A percentile compares a stretch with the other conserved stretches of the same genome.
Conservation (phyloP, 352 stramenopile genomes). For the Globisporangium emineosum region DNA sequence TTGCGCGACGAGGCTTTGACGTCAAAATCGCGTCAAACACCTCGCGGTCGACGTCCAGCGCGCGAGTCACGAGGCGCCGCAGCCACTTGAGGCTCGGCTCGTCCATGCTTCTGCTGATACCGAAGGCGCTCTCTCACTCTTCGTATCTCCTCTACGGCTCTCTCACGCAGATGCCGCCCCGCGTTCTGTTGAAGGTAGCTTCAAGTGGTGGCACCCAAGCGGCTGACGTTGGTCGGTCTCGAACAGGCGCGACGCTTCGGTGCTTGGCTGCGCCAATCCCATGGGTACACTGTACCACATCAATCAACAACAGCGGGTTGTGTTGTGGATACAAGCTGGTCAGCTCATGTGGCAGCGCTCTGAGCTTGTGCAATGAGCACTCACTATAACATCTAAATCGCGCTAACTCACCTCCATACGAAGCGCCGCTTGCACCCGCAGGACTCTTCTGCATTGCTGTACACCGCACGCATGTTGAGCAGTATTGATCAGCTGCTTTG, state of each 20-base stretch:
- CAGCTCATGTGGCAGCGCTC: background rate
- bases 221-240: background rate
- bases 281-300: background rate
- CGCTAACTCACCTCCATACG: background rate
- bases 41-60: conserved; percentile 51
- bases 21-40: conserved; percentile 57
- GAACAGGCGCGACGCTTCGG: conserved; percentile 11
- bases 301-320: background rate
- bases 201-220: background rate
- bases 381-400: background rate
- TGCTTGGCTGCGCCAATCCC: background rate
- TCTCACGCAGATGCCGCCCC: background rate
- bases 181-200: background rate
- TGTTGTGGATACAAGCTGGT: background rate
- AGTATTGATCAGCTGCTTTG: too few relatives aligned
- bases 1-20: conserved; percentile 24
- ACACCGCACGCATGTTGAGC: background rate
- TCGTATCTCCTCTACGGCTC: background rate
- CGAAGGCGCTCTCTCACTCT: background rate
- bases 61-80: conserved; percentile 51
- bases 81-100: conserved; percentile 54
- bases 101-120: conserved; percentile 33
- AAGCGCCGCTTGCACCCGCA: background rate
- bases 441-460: background rate
- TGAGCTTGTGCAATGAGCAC: background rate